Conservation (phyloP, 495 filamentous ascomycete genomes). For the Tuber microsphaerosporum region DNA sequence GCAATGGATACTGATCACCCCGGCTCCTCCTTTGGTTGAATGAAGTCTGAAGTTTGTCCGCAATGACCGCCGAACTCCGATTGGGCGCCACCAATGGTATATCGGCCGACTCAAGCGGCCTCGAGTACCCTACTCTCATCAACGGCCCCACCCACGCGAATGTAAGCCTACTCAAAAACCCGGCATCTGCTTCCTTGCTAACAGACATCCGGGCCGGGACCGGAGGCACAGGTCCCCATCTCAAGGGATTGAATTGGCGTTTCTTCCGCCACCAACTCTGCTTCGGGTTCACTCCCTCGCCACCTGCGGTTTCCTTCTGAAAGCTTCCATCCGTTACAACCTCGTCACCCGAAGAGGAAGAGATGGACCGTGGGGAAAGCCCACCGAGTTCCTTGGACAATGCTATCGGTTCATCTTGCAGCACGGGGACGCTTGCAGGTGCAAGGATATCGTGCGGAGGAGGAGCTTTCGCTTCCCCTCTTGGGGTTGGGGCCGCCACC, state of each 20-base stretch:
- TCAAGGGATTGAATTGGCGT: slow-evolving; percentile 52
- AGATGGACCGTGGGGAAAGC: background rate
- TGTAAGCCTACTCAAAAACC: slow-evolving; percentile 54
- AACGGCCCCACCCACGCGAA: slow-evolving; percentile 65
- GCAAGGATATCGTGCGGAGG: background rate
- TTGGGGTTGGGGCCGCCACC: slow-evolving; percentile 20
- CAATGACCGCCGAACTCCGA: slow-evolving; percentile 61
- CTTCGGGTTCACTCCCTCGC: slow-evolving; percentile 13
- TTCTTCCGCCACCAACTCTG: slow-evolving; percentile 27
- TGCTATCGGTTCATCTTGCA: background rate
- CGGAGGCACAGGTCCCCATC: slow-evolving; percentile 54
- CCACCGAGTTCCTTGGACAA: background rate
- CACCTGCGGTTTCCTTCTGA: slow-evolving; percentile 19
- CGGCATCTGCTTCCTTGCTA: slow-evolving; percentile 54
- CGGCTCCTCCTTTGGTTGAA: slow-evolving; percentile 59
- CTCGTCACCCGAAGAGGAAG: slow-evolving; percentile 15
- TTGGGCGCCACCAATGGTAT: slow-evolving; percentile 81
- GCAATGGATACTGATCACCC: slow-evolving; percentile 65
- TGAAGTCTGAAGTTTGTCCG: slow-evolving; percentile 55
- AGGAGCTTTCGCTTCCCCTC: slow-evolving; percentile 9
- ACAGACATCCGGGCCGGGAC: slow-evolving; percentile 53
- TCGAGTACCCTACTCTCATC: slow-evolving; percentile 72
- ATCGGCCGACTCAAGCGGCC: slow-evolving; percentile 73
- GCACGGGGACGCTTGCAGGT: background rate
- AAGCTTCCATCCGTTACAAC: background rate